phyloP scores from a whole-genome alignment of 1,139 yeast genomes.

The Candida anutae region DNA sequence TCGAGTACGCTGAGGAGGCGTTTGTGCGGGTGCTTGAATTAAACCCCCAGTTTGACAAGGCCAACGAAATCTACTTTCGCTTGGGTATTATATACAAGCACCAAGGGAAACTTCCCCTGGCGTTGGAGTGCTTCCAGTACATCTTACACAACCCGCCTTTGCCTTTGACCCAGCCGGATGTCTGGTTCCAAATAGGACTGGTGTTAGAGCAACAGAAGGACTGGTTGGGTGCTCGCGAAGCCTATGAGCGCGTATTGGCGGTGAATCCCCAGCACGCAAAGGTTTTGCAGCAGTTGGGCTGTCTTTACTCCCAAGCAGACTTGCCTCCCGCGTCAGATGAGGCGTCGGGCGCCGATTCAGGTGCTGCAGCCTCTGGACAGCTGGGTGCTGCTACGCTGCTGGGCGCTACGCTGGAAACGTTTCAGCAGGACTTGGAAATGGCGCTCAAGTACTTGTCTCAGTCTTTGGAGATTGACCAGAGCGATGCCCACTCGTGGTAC shows the following conservation, averaged over 20 bases:
- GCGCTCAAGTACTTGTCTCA: constrained; percentile 79
- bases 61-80: constrained; percentile 91
- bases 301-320: constrained; percentile 83
- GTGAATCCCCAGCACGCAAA: constrained; percentile 93
- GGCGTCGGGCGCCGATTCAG: constrained; percentile 11
- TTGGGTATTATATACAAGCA: constrained; percentile 96
- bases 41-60: constrained; percentile 94
- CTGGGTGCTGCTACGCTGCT: background rate
- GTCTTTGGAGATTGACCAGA: constrained; percentile 79
- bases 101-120: constrained; percentile 79
- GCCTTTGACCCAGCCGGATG: constrained; percentile 93
- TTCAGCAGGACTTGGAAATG: constrained; percentile 66
- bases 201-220: constrained; percentile 93
- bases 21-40: constrained; percentile 91
- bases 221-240: constrained; percentile 86
- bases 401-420: constrained; percentile 6
- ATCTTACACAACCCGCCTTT: constrained; percentile 88
- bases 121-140: constrained; percentile 89
- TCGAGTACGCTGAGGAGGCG: constrained; percentile 97
- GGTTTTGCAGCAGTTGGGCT: constrained; percentile 92
- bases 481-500: constrained; percentile 97
- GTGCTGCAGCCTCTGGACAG: background rate
- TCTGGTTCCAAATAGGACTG: constrained; percentile 97
- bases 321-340: constrained; percentile 7
- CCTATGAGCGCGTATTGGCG: constrained; percentile 84